Percentiles rank a stretch among this genome's conserved stretches.
These are phyloP conservation scores for Parvularia atlantis DNA, from an alignment of 78 protist genomes.

Conservation along the genomic window DNA sequence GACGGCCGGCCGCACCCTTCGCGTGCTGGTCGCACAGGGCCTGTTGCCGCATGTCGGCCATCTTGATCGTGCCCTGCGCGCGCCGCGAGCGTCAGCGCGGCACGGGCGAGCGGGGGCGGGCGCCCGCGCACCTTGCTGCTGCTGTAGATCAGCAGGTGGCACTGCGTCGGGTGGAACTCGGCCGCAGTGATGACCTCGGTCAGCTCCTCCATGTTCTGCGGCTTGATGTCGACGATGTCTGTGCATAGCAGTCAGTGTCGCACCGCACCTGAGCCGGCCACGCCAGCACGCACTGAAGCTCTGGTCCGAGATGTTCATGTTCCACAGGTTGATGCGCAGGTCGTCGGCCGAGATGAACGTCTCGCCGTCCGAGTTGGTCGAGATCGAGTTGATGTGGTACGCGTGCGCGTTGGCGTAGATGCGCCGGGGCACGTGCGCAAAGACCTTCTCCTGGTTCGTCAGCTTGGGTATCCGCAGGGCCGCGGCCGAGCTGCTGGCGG, in stretches of 20 bases:
- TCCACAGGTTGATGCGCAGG: conserved; percentile 94
- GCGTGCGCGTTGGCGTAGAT: conserved; percentile 92
- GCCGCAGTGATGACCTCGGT: conserved; percentile 93
- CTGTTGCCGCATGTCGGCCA: conserved; percentile 56
- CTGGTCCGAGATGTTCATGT: conserved; percentile 44
- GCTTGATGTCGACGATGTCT: conserved; percentile 93
- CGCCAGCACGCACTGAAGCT: conserved; percentile 49
- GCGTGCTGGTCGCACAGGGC: conserved; percentile 75
- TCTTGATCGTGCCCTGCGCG: conserved; percentile 48
- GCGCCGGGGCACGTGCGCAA: conserved; percentile 26
- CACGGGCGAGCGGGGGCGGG: conserved; percentile 34
- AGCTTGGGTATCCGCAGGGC: neutral
- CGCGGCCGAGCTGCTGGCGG: neutral
- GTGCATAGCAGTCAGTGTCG: neutral
- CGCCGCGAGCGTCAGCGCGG: neutral
- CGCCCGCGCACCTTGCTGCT: conserved; percentile 58
- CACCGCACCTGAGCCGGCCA: neutral
- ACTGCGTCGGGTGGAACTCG: conserved; percentile 78
- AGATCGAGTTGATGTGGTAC: conserved; percentile 92
- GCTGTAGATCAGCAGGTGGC: conserved; percentile 76
- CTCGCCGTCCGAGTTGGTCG: conserved; percentile 65
- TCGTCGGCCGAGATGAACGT: conserved; percentile 91
- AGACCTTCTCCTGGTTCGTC: neutral
- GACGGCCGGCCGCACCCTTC: conserved; percentile 49
- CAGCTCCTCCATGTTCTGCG: conserved; percentile 94